Evolutionary conservation across 139 green algal genomes (phyloP).

Genomic region (Microglena sp.): DNA sequence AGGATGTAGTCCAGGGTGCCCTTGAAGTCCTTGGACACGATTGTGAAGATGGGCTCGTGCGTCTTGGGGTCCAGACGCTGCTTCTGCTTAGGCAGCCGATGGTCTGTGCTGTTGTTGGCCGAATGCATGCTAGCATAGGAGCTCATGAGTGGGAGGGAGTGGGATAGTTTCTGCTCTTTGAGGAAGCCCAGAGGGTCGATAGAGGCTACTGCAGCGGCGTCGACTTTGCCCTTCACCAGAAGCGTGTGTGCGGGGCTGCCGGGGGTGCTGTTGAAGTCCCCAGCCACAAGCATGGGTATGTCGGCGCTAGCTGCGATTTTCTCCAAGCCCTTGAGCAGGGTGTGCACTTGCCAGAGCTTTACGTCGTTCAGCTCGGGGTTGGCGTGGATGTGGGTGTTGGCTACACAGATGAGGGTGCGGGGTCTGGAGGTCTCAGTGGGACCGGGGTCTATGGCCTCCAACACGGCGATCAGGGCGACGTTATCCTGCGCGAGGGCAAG

Average conservation of each 20-base stretch:
- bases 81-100: slow-evolving; percentile 39
- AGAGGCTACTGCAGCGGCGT: background rate
- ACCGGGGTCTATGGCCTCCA: slow-evolving; percentile 74
- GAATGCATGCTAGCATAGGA: slow-evolving; percentile 24
- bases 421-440: slow-evolving; percentile 27
- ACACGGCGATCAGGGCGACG: slow-evolving; percentile 90
- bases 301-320: slow-evolving; percentile 92
- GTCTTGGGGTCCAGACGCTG: slow-evolving; percentile 46
- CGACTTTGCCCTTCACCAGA: slow-evolving; percentile 45
- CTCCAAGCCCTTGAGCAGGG: slow-evolving; percentile 95
- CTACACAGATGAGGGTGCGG: slow-evolving; percentile 86
- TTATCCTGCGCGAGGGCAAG: slow-evolving; percentile 91
- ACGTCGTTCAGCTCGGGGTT: slow-evolving; percentile 95
- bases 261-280: slow-evolving; percentile 93
- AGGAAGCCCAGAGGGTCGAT: slow-evolving; percentile 42
- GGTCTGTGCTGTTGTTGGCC: slow-evolving; percentile 9
- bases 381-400: slow-evolving; percentile 99
- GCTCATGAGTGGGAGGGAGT: slow-evolving; percentile 33
- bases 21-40: slow-evolving; percentile 75
- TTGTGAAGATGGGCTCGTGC: slow-evolving; percentile 29
- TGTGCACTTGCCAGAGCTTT: slow-evolving; percentile 99
- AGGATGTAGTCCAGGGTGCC: slow-evolving; percentile 95
- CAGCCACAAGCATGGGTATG: slow-evolving; percentile 88
- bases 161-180: slow-evolving; percentile 44
- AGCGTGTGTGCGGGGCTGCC: slow-evolving; percentile 81